A percentile compares a stretch with the other conserved stretches of the same genome.
Conservation (phyloP, 2,329 filamentous ascomycete species). For the Tolypocladium endophyticum region DNA sequence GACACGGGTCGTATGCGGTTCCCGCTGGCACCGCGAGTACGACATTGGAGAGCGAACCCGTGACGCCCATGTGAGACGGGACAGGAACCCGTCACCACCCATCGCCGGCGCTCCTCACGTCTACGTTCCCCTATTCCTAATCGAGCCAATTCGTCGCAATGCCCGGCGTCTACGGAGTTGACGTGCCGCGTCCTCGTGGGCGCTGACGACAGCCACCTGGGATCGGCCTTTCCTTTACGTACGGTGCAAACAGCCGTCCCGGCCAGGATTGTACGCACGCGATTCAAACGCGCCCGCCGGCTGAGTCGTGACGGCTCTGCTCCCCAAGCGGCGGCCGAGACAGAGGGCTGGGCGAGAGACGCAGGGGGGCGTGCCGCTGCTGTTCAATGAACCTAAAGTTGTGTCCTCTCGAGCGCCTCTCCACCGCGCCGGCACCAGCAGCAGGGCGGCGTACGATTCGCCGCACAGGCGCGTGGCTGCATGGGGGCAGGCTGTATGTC, state of each 20-base stretch:
- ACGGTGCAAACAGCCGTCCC: background rate
- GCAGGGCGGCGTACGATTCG: conserved; percentile 2
- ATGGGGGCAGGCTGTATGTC: background rate
- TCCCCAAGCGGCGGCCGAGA: background rate
- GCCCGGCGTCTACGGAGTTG: background rate
- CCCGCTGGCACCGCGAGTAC: background rate
- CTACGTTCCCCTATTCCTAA: background rate
- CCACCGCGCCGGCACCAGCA: background rate
- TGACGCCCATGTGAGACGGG: background rate
- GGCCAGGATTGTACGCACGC: background rate
- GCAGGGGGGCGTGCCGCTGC: background rate
- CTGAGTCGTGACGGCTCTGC: conserved; percentile 1
- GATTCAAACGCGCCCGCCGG: background rate
- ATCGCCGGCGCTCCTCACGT: background rate
- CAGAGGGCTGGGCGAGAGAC: background rate
- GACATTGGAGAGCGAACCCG: background rate
- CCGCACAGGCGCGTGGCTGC: conserved; percentile 8
- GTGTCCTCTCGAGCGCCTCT: background rate
- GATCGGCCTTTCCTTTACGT: background rate
- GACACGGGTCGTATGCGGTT: background rate
- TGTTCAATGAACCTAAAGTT: background rate
- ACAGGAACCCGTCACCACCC: background rate
- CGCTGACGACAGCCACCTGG: background rate
- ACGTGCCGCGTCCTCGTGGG: background rate
- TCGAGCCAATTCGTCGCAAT: background rate